These are phyloP conservation scores for Quillaja saponaria DNA, from an alignment of 306 rosid species.

Conservation along the genomic window DNA sequence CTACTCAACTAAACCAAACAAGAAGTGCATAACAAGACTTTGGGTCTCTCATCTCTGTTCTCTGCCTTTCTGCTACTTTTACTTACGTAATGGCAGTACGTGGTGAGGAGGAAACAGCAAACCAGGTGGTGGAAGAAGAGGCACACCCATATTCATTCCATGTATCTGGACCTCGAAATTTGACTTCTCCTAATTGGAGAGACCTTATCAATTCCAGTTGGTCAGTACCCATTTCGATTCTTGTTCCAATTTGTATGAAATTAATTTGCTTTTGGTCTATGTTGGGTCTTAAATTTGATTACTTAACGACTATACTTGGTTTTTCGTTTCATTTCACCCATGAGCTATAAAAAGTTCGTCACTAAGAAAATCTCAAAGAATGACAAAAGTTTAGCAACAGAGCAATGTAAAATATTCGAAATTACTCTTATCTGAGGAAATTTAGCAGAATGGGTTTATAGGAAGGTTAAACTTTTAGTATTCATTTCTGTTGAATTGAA, in stretches of 20 bases:
- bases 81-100: slow-evolving; percentile 39
- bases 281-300: background rate
- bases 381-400: background rate
- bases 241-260: background rate
- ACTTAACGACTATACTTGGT: background rate
- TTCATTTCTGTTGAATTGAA: too few relatives aligned
- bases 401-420: too few relatives aligned
- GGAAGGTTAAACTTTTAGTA: too few relatives aligned
- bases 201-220: slow-evolving; percentile 79
- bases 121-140: slow-evolving; percentile 23
- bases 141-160: slow-evolving; percentile 86
- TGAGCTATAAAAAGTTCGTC: background rate
- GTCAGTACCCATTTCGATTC: slow-evolving; percentile 50
- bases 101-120: slow-evolving; percentile 15
- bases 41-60: too few relatives aligned
- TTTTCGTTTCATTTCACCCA: slow-evolving; percentile 2
- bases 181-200: slow-evolving; percentile 76
- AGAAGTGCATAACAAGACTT: slow-evolving; percentile 9
- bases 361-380: too few relatives aligned
- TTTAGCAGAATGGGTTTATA: slow-evolving; percentile 25
- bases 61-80: background rate
- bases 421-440: slow-evolving; percentile 1
- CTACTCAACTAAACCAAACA: background rate
- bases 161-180: slow-evolving; percentile 90
- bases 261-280: background rate